Evolutionary conservation across 805 yeast species (phyloP), one percentile per base, ranked within the genome.

Genomic region (Wickerhamiella australiensis): DNA sequence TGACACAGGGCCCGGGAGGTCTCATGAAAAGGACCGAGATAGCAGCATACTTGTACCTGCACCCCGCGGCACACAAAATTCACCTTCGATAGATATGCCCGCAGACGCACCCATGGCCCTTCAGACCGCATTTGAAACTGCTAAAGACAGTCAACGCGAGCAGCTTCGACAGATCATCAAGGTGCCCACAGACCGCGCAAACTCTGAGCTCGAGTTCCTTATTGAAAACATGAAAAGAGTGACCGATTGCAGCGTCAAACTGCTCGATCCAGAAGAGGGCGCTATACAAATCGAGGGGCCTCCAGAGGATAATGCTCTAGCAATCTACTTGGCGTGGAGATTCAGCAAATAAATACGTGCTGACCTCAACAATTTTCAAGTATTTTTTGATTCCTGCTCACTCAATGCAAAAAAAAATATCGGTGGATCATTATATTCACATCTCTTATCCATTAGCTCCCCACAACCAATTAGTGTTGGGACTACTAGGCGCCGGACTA

Each of bases 271-370:
- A 52, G 77, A 72, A 33, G 85, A 81, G 56, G 68, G 94, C 55
- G 76, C 75, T 56, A 68, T 85, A 53, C 77, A 82, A 1, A 69
- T 86, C 48, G 76, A 77, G 21, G 94, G 95, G 3, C 68, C 80
- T 0, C 69, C 78, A 12, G 74, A 71, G 56, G 78, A 84, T 4
- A 80, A 82, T 53, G 26, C 51, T 35, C 47, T 58, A 44, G 61
- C 60, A 13, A 38, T 50, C n/a, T 50, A 23, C 23, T 20, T 46
- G 13, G 49, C 43, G 17, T 46, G 26, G 25, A 17, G 46, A 18
- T 29, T 27, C 26, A 38, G 27, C 17, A 21, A 38, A 15, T 23
- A 23, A 21, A n/a, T n/a, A n/a, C n/a, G n/a, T n/a, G n/a, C n/a
- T n/a, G n/a, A n/a, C n/a, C n/a, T n/a, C n/a, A n/a, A n/a, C n/a